Evolutionary conservation across 2,329 filamentous ascomycete species (phyloP), one percentile per base, ranked within the genome.

Genomic region (Epichloe gansuensis): DNA sequence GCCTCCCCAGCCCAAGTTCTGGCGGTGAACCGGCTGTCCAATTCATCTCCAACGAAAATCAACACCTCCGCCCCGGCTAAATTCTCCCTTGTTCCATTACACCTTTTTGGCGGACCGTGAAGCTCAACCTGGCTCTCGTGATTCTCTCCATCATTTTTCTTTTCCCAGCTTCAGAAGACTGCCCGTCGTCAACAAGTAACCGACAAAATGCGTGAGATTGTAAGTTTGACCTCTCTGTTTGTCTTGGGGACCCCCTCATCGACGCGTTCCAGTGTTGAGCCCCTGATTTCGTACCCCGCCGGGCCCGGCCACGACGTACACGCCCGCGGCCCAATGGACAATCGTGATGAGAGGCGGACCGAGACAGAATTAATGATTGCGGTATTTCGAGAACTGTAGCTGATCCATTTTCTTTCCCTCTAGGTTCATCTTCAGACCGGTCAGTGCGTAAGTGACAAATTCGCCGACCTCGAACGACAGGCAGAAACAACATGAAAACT

Each of bases 371-470:
- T 2, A 13, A 40, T 21, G 35, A 47, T n/a, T 4, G 23, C 9
- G n/a, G 21, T 43, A 25, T 35, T 35, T 17, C 8, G 66, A 64
- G 74, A 47, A 47, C 11, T 15, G 11, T 25, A 6, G 21, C 82
- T 86, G 76, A 84, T 80, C 67, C 57, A 60, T 41, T 55, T 38
- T 58, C 68, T 66, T 73, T 72, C 66, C 67, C 64, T 66, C 79
- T 69, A 97, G 91, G 91, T 97, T 76, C 93, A 98, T 77, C 89
- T 98, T 67, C 93, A 98, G 80, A 98, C 93, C 81, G 93, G 93
- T 75, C 93, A 98, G 84, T 97, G 93, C 80, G 91, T 96, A 76
- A 75, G 75, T 77, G 48, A 52, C 46, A 11, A 27, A 15, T 15
- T 17, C 21, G 21, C 13, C 36, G 36, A 39, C 36, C 36, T 41